Base-by-base conservation (phyloP, 257 asterid species). In the Solanum bulbocastanum region DNA sequence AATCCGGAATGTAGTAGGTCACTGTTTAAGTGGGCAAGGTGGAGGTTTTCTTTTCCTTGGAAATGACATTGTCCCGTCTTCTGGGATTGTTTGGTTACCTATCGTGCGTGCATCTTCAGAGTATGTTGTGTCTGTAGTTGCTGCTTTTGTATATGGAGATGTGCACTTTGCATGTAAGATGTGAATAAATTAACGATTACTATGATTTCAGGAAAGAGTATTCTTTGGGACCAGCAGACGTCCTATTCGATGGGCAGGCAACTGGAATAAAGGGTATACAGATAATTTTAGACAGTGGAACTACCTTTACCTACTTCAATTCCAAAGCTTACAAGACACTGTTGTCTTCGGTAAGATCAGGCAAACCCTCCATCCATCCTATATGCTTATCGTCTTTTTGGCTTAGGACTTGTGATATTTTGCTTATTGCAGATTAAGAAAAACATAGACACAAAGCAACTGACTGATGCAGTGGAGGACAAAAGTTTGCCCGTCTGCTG, bases 31-130 rank as follows among this genome's bases (percentile, higher is more conserved):
- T 69, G 91, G 90, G 37, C 90, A 90, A 88, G 98, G 96, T 4
- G 97, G 97, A 35, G 98, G 99, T 37, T 96, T 91, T 91, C 95
- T 97, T 88, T 94, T 95, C 92, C 90, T 97, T 27, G 99, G 99
- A 39, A 98, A 96, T 72, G 96, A 91, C 87, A 87, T 93, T 86
- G 87, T 94, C 76, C 97, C 98, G 22, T 68, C 90, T 44, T 89
- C 91, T 20, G 89, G 89, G 86, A 69, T 90, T 14, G 78, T 87
- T 1, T 92, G 94, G 94, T 62, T 85, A 44, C 88, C 94, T 73
- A 44, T 91, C 27, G 76, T 82, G 25, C 88, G 44, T 83, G 66
- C 88, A 60, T 68, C 86, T 14, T 8, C 27, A 23, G 90, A 91
- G 93, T 91, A 88, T 89, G 93, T 56, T 46, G 37, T 60, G 11